Evolutionary conservation across 202 grass and related monocot genomes (phyloP), one percentile per base, ranked within the genome.

Genomic region (Miscanthus sacchariflorus): DNA sequence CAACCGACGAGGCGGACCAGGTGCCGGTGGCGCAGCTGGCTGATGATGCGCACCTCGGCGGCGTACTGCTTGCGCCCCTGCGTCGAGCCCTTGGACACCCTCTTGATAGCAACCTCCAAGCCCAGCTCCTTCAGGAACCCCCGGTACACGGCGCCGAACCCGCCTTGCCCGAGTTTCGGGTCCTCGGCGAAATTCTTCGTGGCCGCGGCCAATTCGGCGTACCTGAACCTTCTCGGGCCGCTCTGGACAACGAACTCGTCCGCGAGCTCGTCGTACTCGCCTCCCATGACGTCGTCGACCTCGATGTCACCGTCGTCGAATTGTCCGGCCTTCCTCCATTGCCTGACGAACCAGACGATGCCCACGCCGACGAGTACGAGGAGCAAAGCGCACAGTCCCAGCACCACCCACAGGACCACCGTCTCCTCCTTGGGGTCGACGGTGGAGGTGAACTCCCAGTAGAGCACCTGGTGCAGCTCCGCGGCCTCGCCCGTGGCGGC

Each of bases 31-130:
- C 95, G 84, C 70, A 97, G 46, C 54, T 93, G 92, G 92, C 92
- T 97, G 71, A 97, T 97, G 68, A 97, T 97, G 83, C 91, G 91
- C 63, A 97, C 95, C 84, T 97, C 92, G 23, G 95, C 86, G 1
- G 93, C 81, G n/a, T 97, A 97, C 89, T 95, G 87, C 61, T 93
- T 95, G 44, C 85, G 90, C 10, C 92, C 92, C 82, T 97, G 95
- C 50, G 83, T 84, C 12, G 92, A 97, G 3, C 88, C 88, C 65
- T 88, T 94, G 23, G 89, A 81, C 35, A 94, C 88, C 63, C 90
- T 82, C 90, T 97, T 97, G 81, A 97, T 94, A 28, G 93, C 91
- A 67, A 95, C 95, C 18, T 93, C 91, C 67, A 92, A 35, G 0
- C 89, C 85, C 28, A 91, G 75, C n/a, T 89, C 83, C 87, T 48